Evolutionary conservation across 2,329 filamentous ascomycete species (phyloP).

Genomic region (Corinectria fuckeliana): DNA sequence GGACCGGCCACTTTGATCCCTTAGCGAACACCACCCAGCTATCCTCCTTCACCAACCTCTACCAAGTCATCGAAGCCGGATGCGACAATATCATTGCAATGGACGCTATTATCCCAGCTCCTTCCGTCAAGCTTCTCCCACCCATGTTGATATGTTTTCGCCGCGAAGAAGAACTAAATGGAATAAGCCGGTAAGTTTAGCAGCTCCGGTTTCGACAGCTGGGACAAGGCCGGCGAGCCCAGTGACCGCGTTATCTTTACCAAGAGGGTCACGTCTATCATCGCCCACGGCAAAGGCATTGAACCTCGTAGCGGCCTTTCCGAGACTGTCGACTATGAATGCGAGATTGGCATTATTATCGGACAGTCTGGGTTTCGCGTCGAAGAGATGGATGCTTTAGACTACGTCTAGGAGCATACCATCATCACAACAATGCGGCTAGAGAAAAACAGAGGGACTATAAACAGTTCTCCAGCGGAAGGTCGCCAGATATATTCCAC

Average conservation of each 20-base stretch:
- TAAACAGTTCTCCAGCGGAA: conserved; percentile 66
- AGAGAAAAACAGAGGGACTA: conserved; percentile 60
- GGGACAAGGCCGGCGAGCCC: conserved; percentile 59
- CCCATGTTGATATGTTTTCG: conserved; percentile 60
- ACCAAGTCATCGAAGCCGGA: conserved; percentile 59
- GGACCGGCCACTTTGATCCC: conserved; percentile 23
- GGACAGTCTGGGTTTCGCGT: conserved; percentile 55
- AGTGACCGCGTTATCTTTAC: conserved; percentile 64
- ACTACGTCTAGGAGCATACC: conserved; percentile 62
- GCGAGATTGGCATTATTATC: conserved; percentile 63
- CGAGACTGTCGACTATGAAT: conserved; percentile 60
- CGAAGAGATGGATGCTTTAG: conserved; percentile 51
- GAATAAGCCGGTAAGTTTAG: conserved; percentile 66
- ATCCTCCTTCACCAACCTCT: conserved; percentile 52
- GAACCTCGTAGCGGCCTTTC: conserved; percentile 55
- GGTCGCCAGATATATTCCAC: conserved; percentile 61
- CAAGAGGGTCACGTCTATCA: conserved; percentile 59
- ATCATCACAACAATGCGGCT: conserved; percentile 61
- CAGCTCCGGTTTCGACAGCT: conserved; percentile 58
- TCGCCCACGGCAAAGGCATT: conserved; percentile 55
- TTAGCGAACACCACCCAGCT: conserved; percentile 44
- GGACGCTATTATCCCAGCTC: conserved; percentile 30
- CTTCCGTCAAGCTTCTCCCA: conserved; percentile 50
- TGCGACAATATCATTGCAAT: conserved; percentile 45
- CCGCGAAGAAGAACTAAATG: conserved; percentile 63